Percentiles rank a stretch among this genome's conserved stretches.
phyloP scores from a whole-genome alignment of 306 rosid species.

The Castanea crenata region DNA sequence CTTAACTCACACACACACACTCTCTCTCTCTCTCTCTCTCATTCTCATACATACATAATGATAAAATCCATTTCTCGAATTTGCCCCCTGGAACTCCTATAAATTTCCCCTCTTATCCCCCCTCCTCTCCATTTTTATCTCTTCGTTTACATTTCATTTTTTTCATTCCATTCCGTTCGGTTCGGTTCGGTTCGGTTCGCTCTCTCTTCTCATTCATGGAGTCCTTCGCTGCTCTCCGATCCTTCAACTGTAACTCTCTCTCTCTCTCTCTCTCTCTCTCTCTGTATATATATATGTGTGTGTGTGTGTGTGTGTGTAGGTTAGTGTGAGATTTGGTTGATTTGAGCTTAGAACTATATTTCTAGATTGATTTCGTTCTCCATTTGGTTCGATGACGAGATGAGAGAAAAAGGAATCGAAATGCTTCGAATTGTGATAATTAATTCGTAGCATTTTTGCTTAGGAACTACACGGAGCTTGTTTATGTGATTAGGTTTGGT shows the following conservation, averaged over 20 bases:
- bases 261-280: conserved; percentile 26
- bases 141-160: conserved; percentile 5
- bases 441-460: no score
- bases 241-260: conserved; percentile 62
- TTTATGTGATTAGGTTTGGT: not conserved
- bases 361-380: not conserved
- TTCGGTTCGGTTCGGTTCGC: conserved; percentile 24
- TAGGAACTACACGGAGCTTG: no score
- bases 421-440: no score
- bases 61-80: conserved; percentile 24
- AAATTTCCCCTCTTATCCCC: conserved; percentile 2
- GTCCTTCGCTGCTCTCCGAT: conserved; percentile 62
- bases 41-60: no score
- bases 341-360: not conserved
- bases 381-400: not conserved
- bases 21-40: no score
- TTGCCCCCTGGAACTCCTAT: conserved; percentile 20
- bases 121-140: not conserved
- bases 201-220: conserved; percentile 52
- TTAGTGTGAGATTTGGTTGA: not conserved
- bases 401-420: no score
- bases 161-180: conserved; percentile 19
- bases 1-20: not conserved
- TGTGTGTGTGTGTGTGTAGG: not conserved
- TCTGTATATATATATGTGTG: not conserved